Evolutionary conservation across 2,329 filamentous ascomycete species (phyloP), one percentile per base, ranked within the genome.

Genomic region (Trichoderma gracile): DNA sequence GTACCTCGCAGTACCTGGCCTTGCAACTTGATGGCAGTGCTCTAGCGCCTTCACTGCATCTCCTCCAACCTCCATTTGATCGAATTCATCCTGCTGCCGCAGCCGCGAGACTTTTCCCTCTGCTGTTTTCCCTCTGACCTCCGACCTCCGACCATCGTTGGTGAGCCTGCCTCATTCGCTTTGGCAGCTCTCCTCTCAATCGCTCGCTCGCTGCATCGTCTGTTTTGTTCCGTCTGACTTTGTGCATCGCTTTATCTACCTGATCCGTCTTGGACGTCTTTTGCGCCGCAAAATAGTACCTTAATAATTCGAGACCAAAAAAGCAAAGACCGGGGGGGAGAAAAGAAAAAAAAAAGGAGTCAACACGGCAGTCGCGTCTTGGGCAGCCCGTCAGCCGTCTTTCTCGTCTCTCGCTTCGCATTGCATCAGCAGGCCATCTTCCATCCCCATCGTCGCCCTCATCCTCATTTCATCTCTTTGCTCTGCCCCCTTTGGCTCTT

Each of bases 131-230:
- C 43, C 45, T 38, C 33, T 49, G 42, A 54, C 38, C 21, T 33
- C 30, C 10, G 8, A 25, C 56, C 67, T 69, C 64, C 67, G 65
- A 63, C 57, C 68, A 68, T 9, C 30, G 30, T 65, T 68, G 61
- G 55, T 67, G 63, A 66, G 68, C 67, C 78, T 77, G 77, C 80
- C 80, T 86, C 85, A 84, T 79, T 88, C 85, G 84, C 80, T 87
- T 78, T 81, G 81, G 81, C 80, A 79, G 78, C 73, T 47, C 78
- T 78, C 72, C 65, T 67, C 71, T 71, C 75, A 66, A 70, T 80
- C 78, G 74, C 71, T 68, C 67, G 64, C n/a, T 47, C 67, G 64
- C n/a, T 46, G 58, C 40, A 66, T 55, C 58, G 62, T 66, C 46
- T 67, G 52, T 57, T 57, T 33, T 60, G 66, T 54, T 54, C 63